phyloP scores from a whole-genome alignment of 2,329 filamentous ascomycete species.

The Chrysosporium queenslandicum region DNA sequence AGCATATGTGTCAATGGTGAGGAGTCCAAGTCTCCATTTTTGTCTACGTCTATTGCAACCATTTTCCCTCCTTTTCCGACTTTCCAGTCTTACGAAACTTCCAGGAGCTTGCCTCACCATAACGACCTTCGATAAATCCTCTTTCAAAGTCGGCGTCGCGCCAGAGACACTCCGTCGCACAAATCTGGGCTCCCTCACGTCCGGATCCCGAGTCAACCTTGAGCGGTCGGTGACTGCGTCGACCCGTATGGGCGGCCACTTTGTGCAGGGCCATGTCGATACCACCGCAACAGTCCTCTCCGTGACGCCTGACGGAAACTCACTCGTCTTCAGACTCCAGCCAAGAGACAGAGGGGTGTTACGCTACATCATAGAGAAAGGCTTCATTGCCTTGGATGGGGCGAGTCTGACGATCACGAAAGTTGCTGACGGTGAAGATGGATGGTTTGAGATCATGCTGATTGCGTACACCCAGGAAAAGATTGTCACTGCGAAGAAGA shows the following conservation, averaged over 20 bases:
- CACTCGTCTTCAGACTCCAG: constrained; percentile 72
- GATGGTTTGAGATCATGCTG: constrained; percentile 92
- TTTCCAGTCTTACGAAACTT: neutral
- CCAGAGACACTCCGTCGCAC: constrained; percentile 94
- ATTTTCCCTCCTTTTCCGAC: neutral
- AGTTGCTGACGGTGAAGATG: constrained; percentile 67
- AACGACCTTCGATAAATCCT: constrained; percentile 52
- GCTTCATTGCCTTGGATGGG: constrained; percentile 87
- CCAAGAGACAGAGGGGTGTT: constrained; percentile 61
- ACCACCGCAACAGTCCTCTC: constrained; percentile 67
- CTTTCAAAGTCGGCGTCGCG: constrained; percentile 86
- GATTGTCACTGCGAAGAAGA: constrained; percentile 71
- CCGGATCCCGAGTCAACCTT: constrained; percentile 69
- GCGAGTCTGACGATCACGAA: constrained; percentile 86
- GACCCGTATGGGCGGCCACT: constrained; percentile 95
- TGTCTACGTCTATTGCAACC: neutral
- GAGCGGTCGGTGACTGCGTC: constrained; percentile 84
- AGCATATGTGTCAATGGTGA: constrained; percentile 85
- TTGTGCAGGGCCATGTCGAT: constrained; percentile 96
- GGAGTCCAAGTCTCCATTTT: neutral
- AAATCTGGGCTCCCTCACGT: constrained; percentile 67
- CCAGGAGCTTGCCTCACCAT: constrained; percentile 78
- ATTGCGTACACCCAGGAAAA: constrained; percentile 94
- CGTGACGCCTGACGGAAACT: constrained; percentile 74
- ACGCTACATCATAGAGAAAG: constrained; percentile 89